Conservation (phyloP, 768 basidiomycete species). For the Strobilomyces confusus region DNA sequence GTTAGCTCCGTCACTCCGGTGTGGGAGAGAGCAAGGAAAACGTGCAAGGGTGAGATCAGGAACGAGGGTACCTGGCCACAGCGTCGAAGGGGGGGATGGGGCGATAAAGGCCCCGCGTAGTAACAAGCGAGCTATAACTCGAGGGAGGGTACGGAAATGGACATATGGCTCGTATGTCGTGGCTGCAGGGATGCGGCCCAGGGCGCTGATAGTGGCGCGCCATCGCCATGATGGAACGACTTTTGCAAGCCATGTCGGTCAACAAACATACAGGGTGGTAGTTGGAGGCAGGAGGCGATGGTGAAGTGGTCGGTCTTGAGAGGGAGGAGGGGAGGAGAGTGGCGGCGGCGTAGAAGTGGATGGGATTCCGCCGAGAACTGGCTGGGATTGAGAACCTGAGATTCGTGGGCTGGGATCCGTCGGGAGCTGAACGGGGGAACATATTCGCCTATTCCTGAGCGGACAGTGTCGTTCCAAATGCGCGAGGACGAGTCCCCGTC, state of each 20-base stretch:
- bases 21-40: neutral
- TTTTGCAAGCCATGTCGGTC: neutral
- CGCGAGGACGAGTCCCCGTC: too few relatives aligned
- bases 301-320: neutral
- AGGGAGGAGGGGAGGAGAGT: neutral
- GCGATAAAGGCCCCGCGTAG: too few relatives aligned
- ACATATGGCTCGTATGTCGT: conserved; percentile 13
- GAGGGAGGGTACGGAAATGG: conserved; percentile 8
- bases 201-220: conserved; percentile 1
- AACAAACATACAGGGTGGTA: neutral
- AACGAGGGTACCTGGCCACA: conserved; percentile 9
- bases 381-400: conserved; percentile 12
- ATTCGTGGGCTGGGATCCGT: conserved; percentile 8
- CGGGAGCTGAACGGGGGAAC: conserved; percentile 11
- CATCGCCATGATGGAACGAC: neutral
- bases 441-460: conserved; percentile 12
- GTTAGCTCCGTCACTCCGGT: conserved; percentile 25
- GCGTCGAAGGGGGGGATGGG: neutral
- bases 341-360: neutral
- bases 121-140: too few relatives aligned
- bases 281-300: neutral
- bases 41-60: conserved; percentile 15
- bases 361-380: neutral
- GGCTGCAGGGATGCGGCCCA: conserved; percentile 7
- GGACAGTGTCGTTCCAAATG: conserved; percentile 18